Conservation (phyloP, 176 grass and related monocot genomes). For the Bromus sterilis region DNA sequence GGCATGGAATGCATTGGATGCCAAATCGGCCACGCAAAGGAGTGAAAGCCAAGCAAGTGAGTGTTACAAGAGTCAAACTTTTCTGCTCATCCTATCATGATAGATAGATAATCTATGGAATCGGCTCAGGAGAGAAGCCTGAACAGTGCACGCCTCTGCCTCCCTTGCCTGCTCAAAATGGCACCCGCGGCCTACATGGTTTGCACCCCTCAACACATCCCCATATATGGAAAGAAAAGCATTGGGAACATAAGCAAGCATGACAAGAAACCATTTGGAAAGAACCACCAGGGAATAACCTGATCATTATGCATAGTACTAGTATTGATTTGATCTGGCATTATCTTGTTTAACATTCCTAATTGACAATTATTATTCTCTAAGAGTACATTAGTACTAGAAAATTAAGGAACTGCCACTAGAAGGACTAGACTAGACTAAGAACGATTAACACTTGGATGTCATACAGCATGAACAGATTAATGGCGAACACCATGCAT, state of each 20-base stretch:
- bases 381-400: neutral
- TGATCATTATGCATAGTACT: conserved; percentile 23
- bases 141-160: conserved; percentile 39
- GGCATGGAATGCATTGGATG: neutral
- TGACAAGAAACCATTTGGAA: neutral
- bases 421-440: neutral
- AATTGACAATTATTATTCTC: conserved; percentile 27
- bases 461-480: conserved; percentile 27
- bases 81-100: conserved; percentile 11
- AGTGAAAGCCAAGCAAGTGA: conserved; percentile 7
- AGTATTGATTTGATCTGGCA: conserved; percentile 6
- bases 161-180: conserved; percentile 16
- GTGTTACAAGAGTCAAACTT: conserved; percentile 37
- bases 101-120: too few species aligned
- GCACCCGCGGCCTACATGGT: conserved; percentile 26
- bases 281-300: conserved; percentile 19
- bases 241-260: conserved; percentile 20
- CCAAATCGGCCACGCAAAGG: conserved; percentile 54
- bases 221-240: conserved; percentile 34
- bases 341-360: conserved; percentile 27
- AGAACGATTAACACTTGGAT: conserved; percentile 19
- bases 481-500: conserved; percentile 26
- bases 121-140: neutral
- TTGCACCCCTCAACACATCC: conserved; percentile 30
- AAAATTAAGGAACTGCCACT: neutral